These are phyloP conservation scores for Saprolegnia diclina DNA, from an alignment of 352 stramenopile genomes.

Conservation along the genomic window DNA sequence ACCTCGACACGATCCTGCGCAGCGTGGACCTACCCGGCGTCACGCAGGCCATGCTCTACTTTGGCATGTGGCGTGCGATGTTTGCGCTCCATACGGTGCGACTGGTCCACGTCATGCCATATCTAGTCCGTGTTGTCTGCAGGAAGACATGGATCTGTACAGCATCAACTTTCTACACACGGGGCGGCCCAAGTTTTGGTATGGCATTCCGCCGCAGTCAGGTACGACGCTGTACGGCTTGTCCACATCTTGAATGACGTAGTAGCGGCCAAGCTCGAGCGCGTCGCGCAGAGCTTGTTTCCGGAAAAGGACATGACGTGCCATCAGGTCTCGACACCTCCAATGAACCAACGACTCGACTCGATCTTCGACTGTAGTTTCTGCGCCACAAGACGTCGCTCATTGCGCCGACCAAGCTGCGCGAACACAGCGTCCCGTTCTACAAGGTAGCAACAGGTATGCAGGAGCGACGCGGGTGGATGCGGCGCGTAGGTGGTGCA, in stretches of 20 bases:
- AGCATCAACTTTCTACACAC: conserved; percentile 93
- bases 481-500: conserved; percentile 50
- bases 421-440: conserved; percentile 79
- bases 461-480: neutral
- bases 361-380: conserved; percentile 48
- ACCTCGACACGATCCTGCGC: conserved; percentile 82
- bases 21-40: conserved; percentile 80
- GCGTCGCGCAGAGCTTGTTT: conserved; percentile 78
- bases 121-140: neutral
- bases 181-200: conserved; percentile 92
- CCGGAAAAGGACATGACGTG: conserved; percentile 80
- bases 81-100: conserved; percentile 89
- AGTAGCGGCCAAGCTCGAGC: conserved; percentile 58
- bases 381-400: conserved; percentile 91
- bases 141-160: conserved; percentile 93
- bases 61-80: conserved; percentile 92
- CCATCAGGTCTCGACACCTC: conserved; percentile 31
- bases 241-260: conserved; percentile 28
- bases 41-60: conserved; percentile 90
- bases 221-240: conserved; percentile 30
- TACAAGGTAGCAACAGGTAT: too few relatives aligned
- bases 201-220: conserved; percentile 72
- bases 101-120: neutral
- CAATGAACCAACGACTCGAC: neutral
- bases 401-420: conserved; percentile 75